Percentiles rank a stretch among this genome's conserved stretches.
These are phyloP conservation scores for Aspergillus chevalieri DNA, from an alignment of 2,329 filamentous ascomycete genomes.

Conservation along the genomic window DNA sequence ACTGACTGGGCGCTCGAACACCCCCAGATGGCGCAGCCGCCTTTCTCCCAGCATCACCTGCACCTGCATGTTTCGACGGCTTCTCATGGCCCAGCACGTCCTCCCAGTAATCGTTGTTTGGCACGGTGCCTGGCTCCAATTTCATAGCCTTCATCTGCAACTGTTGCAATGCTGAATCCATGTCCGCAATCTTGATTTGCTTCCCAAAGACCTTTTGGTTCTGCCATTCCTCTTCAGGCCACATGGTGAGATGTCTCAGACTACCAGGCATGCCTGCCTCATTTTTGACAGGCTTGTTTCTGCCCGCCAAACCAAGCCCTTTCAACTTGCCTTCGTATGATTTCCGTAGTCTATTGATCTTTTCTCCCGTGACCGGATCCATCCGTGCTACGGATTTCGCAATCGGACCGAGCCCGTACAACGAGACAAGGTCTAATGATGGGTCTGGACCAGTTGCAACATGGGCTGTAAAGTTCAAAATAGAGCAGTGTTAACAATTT, in stretches of 20 bases:
- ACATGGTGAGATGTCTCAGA: constrained; percentile 38
- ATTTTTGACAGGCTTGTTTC: constrained; percentile 44
- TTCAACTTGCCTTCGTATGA: constrained; percentile 49
- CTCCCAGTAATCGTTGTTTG: constrained; percentile 45
- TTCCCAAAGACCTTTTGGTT: constrained; percentile 45
- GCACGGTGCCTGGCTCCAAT: constrained; percentile 41
- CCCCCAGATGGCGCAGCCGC: constrained; percentile 16
- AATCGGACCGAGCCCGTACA: constrained; percentile 52
- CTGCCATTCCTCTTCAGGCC: constrained; percentile 48
- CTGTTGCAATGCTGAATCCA: constrained; percentile 36
- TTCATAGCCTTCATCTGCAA: constrained; percentile 42
- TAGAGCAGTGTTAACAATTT: constrained; percentile 39
- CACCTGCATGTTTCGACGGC: constrained; percentile 27
- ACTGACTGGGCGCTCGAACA: constrained; percentile 20
- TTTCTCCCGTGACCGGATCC: constrained; percentile 58
- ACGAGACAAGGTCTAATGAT: constrained; percentile 52
- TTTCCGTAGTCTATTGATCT: constrained; percentile 57
- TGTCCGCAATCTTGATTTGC: constrained; percentile 39
- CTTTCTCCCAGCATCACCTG: constrained; percentile 28
- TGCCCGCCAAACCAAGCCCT: constrained; percentile 40
- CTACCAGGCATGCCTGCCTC: constrained; percentile 35
- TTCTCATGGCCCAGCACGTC: constrained; percentile 45
- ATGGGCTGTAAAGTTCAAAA: constrained; percentile 34
- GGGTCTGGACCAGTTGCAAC: constrained; percentile 50
- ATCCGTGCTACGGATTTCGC: constrained; percentile 54